A percentile compares a stretch with the other conserved stretches of the same genome.
Evolutionary conservation across 139 green algal species (phyloP).

Genomic region (Chlorella sp.): DNA sequence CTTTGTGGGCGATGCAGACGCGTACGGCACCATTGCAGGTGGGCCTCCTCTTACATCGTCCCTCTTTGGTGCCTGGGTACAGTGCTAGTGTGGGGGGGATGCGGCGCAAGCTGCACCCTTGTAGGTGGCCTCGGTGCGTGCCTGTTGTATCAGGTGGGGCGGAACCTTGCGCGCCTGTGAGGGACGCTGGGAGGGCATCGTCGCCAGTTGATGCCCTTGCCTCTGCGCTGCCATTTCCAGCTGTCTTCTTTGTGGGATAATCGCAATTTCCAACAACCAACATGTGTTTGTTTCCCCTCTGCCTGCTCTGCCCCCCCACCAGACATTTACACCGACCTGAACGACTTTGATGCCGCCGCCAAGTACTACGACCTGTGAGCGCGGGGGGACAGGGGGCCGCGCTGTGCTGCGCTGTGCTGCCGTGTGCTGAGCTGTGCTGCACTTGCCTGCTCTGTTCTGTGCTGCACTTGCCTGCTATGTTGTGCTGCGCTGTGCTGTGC

Average conservation of each 20-base stretch:
- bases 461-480: too few relatives aligned
- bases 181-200: too few relatives aligned
- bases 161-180: too few relatives aligned
- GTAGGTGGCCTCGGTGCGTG: neutral
- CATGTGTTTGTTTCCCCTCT: neutral
- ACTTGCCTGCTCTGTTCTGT: too few relatives aligned
- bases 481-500: neutral
- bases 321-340: constrained; percentile 94
- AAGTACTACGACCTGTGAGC: constrained; percentile 86
- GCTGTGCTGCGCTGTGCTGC: neutral
- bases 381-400: neutral
- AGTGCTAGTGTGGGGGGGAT: too few relatives aligned
- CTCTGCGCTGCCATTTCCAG: too few relatives aligned
- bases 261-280: too few relatives aligned
- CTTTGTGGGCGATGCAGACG: constrained; percentile 82
- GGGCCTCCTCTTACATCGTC: neutral
- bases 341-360: constrained; percentile 91
- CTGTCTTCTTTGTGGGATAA: too few relatives aligned
- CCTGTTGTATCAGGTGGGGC: too few relatives aligned
- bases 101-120: too few relatives aligned
- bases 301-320: constrained; percentile 10
- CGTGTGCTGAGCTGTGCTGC: neutral
- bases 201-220: too few relatives aligned
- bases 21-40: constrained; percentile 87
- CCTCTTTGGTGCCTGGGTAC: neutral